These are phyloP conservation scores for Nelumbo lutea DNA, from an alignment of 164 flowering plant genomes.

Conservation along the genomic window DNA sequence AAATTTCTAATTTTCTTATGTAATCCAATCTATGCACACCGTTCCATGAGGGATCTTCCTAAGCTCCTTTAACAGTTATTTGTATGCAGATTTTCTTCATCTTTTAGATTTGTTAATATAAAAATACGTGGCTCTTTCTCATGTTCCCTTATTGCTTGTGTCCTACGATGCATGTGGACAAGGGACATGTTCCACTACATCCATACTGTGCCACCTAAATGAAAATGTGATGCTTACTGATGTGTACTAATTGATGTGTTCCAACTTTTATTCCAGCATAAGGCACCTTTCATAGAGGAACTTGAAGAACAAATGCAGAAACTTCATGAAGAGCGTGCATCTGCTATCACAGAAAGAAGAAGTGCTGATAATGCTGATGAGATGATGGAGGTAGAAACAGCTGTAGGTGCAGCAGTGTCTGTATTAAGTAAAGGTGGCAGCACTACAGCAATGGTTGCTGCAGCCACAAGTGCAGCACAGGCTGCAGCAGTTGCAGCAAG, in stretches of 20 bases:
- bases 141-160: too few relatives aligned
- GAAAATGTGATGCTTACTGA: neutral
- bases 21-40: too few relatives aligned
- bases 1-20: too few relatives aligned
- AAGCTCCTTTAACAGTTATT: too few relatives aligned
- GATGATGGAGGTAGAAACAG: slow-evolving; percentile 77
- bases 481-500: slow-evolving; percentile 49
- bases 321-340: slow-evolving; percentile 78
- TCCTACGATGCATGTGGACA: too few relatives aligned
- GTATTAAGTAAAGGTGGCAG: slow-evolving; percentile 54
- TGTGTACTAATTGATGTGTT: neutral
- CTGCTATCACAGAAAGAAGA: slow-evolving; percentile 68
- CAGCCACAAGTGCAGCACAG: slow-evolving; percentile 61
- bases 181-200: too few relatives aligned
- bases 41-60: too few relatives aligned
- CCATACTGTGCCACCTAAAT: too few relatives aligned
- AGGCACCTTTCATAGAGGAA: slow-evolving; percentile 90
- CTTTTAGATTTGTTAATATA: too few relatives aligned
- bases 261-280: slow-evolving; percentile 48
- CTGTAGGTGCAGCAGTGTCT: slow-evolving; percentile 63
- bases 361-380: slow-evolving; percentile 75
- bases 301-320: slow-evolving; percentile 91
- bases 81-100: too few relatives aligned
- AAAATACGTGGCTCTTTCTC: too few relatives aligned
- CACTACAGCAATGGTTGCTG: slow-evolving; percentile 35